Percentiles rank a stretch among this genome's conserved stretches.
These are phyloP conservation scores for Citrus hindsii DNA, from an alignment of 345 rosid species.

Conservation along the genomic window DNA sequence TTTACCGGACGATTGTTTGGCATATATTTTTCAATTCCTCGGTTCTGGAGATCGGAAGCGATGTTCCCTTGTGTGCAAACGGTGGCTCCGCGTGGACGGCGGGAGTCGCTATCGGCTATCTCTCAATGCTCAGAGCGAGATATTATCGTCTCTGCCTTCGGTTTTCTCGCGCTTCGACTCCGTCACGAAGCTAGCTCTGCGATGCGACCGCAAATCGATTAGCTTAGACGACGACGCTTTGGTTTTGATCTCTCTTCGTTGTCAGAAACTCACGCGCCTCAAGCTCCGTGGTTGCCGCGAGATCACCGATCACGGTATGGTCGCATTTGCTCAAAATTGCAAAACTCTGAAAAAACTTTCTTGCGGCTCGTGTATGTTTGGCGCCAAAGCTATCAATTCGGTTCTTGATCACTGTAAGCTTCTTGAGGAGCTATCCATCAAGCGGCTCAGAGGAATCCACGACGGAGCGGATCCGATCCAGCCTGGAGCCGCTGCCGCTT, in stretches of 20 bases:
- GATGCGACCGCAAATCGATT: constrained; percentile 61
- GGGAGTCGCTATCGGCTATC: constrained; percentile 67
- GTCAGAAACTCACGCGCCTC: constrained; percentile 63
- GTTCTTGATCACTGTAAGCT: constrained; percentile 53
- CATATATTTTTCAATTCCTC: constrained; percentile 69
- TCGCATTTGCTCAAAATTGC: constrained; percentile 52
- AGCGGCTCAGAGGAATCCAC: constrained; percentile 59
- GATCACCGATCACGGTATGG: constrained; percentile 74
- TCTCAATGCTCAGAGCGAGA: constrained; percentile 57
- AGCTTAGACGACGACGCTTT: constrained; percentile 70
- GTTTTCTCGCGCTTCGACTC: constrained; percentile 69
- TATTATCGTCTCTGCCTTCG: constrained; percentile 32
- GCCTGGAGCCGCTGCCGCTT: constrained; percentile 30
- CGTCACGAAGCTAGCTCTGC: constrained; percentile 66
- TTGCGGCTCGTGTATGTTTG: constrained; percentile 76
- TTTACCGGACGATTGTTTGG: constrained; percentile 85
- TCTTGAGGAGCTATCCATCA: constrained; percentile 59
- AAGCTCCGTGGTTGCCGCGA: constrained; percentile 96
- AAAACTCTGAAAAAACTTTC: constrained; percentile 61
- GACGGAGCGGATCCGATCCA: constrained; percentile 40
- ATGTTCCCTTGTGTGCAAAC: constrained; percentile 70
- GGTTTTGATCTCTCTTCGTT: constrained; percentile 48
- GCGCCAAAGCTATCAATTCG: constrained; percentile 67
- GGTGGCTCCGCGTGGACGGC: constrained; percentile 84
- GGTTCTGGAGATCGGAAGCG: constrained; percentile 59